These are phyloP conservation scores for Arxiozyma telluris DNA, from an alignment of 1,139 yeast species.

Conservation along the genomic window DNA sequence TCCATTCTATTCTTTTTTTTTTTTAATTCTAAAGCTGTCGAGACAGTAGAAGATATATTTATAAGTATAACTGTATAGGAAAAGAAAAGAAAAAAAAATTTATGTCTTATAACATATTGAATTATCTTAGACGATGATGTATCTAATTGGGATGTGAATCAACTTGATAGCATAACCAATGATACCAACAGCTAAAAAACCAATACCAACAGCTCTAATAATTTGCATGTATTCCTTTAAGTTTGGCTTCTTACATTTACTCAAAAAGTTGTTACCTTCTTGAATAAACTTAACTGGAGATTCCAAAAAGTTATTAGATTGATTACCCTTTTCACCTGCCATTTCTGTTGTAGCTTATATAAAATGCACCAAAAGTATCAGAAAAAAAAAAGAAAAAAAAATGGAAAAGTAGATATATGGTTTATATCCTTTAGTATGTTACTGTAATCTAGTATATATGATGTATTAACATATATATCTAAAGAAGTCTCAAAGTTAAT, in stretches of 20 bases:
- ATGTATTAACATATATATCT: too few relatives aligned
- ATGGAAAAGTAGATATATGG: neutral
- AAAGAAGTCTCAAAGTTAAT: too few relatives aligned
- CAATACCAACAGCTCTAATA: conserved; percentile 92
- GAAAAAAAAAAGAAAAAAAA: too few relatives aligned
- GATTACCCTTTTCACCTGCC: conserved; percentile 27
- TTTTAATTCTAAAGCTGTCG: too few relatives aligned
- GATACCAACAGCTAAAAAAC: conserved; percentile 95
- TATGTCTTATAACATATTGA: too few relatives aligned
- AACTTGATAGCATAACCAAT: conserved; percentile 94
- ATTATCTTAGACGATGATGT: conserved; percentile 66
- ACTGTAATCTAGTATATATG: neutral
- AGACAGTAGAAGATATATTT: too few relatives aligned
- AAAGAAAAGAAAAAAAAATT: too few relatives aligned
- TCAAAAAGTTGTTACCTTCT: conserved; percentile 81
- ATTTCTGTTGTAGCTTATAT: conserved; percentile 7
- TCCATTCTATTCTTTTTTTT: too few relatives aligned
- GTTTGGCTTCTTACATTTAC: conserved; percentile 90
- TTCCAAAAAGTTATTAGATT: conserved; percentile 71
- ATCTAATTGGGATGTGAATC: conserved; percentile 94
- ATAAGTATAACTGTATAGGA: too few relatives aligned
- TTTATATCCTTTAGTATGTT: neutral
- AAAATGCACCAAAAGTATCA: neutral
- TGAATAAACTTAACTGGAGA: conserved; percentile 85
- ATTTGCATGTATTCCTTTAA: conserved; percentile 79